Base-by-base conservation (phyloP, 306 rosid genomes). In the Pyrus communis region DNA sequence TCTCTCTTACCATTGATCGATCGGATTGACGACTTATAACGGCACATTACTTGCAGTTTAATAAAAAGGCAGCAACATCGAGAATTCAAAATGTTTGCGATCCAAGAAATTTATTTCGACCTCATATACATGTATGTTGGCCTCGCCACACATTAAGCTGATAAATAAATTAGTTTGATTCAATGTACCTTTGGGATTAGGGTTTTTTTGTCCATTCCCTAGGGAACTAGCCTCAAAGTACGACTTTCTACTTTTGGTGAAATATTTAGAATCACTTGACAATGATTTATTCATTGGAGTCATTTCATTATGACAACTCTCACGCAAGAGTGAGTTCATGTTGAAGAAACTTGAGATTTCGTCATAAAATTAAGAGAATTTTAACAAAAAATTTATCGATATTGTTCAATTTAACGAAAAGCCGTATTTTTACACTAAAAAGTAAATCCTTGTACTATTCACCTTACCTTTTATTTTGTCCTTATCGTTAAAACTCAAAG, bases 1-100 rank as follows among this genome's bases (percentile, higher is more conserved):
- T 10, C 15, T 57, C 62, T 4, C 28, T 8, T 2, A 4, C 62
- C 28, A 57, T 0, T 35, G 27, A 49, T 49, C 21, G 25, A 21
- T 54, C 31, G 9, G 57, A 67, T 38, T 73, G 67, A 73, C 76
- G 76, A 71, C 57, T 73, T 73, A 58, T 58, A 35, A 73, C 77
- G 17, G 13, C 68, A 73, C 49, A 23, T 73, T 73, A 15, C 68
- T 58, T 73, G 25, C 55, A 59, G 17, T 58, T 38, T 67, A 57
- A 73, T 73, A 35, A 35, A 35, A 35, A 35, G 9, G 9, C 40
- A 35, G 40, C 75, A 70, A 11, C 62, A 22, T 71, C 40, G 38
- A 35, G 2, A 35, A 7, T 35, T 35, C 40, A 35, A 73, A 67
- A 73, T 14, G 49, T 1, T 22, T 58, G 18, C 15, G 76, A 58